phyloP scores from a whole-genome alignment of 345 rosid species.

The Citrus inodora region DNA sequence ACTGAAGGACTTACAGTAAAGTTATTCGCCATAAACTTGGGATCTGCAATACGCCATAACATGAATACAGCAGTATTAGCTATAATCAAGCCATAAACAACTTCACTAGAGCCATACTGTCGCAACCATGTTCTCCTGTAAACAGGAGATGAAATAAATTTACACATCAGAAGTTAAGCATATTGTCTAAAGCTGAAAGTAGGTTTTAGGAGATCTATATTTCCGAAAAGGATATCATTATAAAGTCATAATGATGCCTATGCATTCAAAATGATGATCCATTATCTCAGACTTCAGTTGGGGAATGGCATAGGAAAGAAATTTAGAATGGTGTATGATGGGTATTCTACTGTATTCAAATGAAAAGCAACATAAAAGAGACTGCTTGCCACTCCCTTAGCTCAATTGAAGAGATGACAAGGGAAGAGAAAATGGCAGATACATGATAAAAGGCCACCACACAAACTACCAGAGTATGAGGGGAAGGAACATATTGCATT shows the following conservation, averaged over 20 bases:
- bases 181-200: background rate
- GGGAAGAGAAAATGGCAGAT: background rate
- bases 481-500: background rate
- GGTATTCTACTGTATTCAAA: background rate
- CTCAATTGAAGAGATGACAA: background rate
- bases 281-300: background rate
- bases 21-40: constrained; percentile 60
- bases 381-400: background rate
- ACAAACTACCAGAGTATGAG: background rate
- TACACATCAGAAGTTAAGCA: background rate
- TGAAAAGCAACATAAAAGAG: background rate
- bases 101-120: constrained; percentile 31
- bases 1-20: constrained; percentile 63
- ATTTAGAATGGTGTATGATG: background rate
- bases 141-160: constrained; percentile 24
- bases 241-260: background rate
- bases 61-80: constrained; percentile 68
- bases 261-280: background rate
- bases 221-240: background rate
- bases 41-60: constrained; percentile 62
- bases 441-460: background rate
- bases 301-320: background rate
- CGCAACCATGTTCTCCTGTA: constrained; percentile 66
- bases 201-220: background rate
- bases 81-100: constrained; percentile 63